Conservation (phyloP, 306 rosid species). For the Canavalia gladiata region DNA sequence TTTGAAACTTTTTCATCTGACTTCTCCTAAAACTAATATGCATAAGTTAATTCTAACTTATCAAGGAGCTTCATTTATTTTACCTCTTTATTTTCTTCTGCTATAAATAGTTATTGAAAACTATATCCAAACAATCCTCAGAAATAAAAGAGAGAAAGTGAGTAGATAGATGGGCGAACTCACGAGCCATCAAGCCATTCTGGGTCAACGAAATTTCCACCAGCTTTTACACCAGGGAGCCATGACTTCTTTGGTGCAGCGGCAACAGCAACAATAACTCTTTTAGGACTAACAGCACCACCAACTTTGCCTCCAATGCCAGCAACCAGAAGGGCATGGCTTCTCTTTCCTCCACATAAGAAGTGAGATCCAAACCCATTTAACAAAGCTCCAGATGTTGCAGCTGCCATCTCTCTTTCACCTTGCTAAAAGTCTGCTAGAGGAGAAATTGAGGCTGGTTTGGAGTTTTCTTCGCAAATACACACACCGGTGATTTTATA, state of each 20-base stretch:
- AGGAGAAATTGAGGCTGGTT: conserved; percentile 3
- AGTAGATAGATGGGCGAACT: conserved; percentile 48
- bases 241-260: conserved; percentile 79
- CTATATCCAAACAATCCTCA: no score
- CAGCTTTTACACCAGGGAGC: conserved; percentile 75
- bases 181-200: conserved; percentile 99
- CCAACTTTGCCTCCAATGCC: conserved; percentile 54
- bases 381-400: conserved; percentile 86
- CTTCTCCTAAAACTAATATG: no score
- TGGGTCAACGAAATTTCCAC: conserved; percentile 81
- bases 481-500: conserved; percentile 29
- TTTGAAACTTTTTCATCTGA: no score
- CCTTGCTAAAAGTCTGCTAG: conserved; percentile 8
- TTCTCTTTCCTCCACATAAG: conserved; percentile 80
- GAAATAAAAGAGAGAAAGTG: not conserved
- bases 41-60: no score
- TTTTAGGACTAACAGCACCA: conserved; percentile 58
- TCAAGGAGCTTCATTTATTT: no score
- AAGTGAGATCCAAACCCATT: conserved; percentile 82
- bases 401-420: conserved; percentile 76
- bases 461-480: conserved; percentile 13
- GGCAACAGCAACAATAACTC: conserved; percentile 65
- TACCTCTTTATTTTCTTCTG: no score
- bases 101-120: no score
- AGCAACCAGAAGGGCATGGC: conserved; percentile 63